A percentile compares a stretch with the other conserved stretches of the same genome.
These are phyloP conservation scores for Lentinus tigrinus DNA, from an alignment of 768 basidiomycete species.

Conservation along the genomic window DNA sequence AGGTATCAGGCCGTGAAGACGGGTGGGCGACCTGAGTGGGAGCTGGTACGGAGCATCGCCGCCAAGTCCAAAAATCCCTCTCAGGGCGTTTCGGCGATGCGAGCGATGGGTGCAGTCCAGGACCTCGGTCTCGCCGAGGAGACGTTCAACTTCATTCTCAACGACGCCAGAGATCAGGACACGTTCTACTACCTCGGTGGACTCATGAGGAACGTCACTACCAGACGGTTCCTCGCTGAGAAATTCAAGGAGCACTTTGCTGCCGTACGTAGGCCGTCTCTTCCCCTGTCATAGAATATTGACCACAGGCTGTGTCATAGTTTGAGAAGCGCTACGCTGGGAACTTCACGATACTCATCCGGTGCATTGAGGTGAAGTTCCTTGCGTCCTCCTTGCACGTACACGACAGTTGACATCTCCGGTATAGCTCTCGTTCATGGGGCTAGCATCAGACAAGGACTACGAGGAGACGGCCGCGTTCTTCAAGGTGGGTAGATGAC, in stretches of 20 bases:
- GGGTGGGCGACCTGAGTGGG: background rate
- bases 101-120: constrained; percentile 38
- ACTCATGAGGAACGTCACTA: constrained; percentile 35
- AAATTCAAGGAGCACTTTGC: constrained; percentile 41
- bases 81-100: constrained; percentile 68
- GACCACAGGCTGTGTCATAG: too few species aligned
- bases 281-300: too few species aligned
- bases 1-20: background rate
- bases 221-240: constrained; percentile 35
- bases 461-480: constrained; percentile 59
- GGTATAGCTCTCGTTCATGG: constrained; percentile 3
- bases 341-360: constrained; percentile 8
- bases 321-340: constrained; percentile 16
- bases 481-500: constrained; percentile 57
- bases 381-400: background rate
- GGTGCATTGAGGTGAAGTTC: constrained; percentile 9
- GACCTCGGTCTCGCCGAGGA: constrained; percentile 40
- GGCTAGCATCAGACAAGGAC: constrained; percentile 68
- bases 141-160: constrained; percentile 41
- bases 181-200: constrained; percentile 35
- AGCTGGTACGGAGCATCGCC: constrained; percentile 61
- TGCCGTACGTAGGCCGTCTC: background rate
- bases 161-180: constrained; percentile 30
- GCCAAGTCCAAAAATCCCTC: constrained; percentile 74
- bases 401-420: background rate